phyloP scores from a whole-genome alignment of 2,329 filamentous ascomycete genomes.

The Aspergillus texensis region DNA sequence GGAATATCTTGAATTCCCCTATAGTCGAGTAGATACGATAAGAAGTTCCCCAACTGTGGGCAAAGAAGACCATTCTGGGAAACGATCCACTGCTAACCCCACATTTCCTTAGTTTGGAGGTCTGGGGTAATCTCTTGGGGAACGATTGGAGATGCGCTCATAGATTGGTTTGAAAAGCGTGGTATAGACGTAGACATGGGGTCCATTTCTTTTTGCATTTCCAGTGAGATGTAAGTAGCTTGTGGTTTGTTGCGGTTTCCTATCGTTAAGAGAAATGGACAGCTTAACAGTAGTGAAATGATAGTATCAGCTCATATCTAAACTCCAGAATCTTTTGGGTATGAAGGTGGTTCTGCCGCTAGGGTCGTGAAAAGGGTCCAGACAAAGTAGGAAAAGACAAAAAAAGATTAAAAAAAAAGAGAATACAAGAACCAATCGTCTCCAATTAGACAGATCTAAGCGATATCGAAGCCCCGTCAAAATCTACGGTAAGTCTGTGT shows the following conservation, averaged over 20 bases:
- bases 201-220: background rate
- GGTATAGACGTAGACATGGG: background rate
- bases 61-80: background rate
- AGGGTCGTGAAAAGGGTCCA: no score
- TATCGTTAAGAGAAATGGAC: background rate
- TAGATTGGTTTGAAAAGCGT: background rate
- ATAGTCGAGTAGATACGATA: no score
- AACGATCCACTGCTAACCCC: background rate
- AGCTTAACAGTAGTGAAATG: background rate
- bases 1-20: no score
- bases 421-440: no score
- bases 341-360: no score
- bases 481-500: background rate
- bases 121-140: background rate
- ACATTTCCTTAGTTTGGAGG: background rate
- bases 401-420: no score
- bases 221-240: background rate
- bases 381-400: no score
- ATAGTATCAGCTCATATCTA: background rate
- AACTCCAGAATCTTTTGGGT: no score
- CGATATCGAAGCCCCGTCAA: background rate
- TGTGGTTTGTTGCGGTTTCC: background rate
- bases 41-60: background rate
- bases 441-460: background rate
- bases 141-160: background rate